Conservation (phyloP, 257 asterid genomes). For the Salvia rosmarinus region DNA sequence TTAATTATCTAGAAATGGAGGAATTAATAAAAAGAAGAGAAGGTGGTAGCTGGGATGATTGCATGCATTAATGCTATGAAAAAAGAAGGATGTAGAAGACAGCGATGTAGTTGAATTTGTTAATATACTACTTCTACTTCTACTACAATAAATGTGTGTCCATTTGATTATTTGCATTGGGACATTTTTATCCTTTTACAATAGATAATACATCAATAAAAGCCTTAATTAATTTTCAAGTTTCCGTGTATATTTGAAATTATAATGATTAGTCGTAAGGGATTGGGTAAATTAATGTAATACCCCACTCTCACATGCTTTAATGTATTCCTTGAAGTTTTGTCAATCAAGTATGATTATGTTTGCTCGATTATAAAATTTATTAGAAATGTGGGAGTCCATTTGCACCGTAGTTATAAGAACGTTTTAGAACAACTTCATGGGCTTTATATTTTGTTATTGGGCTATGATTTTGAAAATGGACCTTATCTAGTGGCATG, state of each 20-base stretch:
- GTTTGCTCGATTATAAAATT: too few relatives aligned
- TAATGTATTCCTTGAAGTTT: too few relatives aligned
- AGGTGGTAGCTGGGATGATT: slow-evolving; percentile 5
- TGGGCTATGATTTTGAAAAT: too few relatives aligned
- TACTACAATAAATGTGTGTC: not conserved
- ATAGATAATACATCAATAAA: not conserved
- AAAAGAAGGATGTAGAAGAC: slow-evolving; percentile 1
- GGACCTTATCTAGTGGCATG: too few relatives aligned
- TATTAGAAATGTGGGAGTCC: too few relatives aligned
- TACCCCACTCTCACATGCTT: too few relatives aligned
- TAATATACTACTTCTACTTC: not conserved
- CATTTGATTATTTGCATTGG: not conserved
- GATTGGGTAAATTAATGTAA: too few relatives aligned
- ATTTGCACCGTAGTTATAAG: too few relatives aligned
- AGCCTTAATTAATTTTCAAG: not conserved
- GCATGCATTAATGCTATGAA: slow-evolving; percentile 20
- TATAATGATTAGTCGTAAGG: too few relatives aligned
- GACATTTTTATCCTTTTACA: not conserved
- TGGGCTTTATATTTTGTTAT: too few relatives aligned
- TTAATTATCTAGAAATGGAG: not conserved
- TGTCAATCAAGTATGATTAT: too few relatives aligned
- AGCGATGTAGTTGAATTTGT: slow-evolving; percentile 7
- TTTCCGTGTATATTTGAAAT: not conserved
- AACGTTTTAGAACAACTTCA: too few relatives aligned
- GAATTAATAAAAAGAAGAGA: not conserved